Evolutionary conservation across 2,329 filamentous ascomycete species (phyloP), one percentile per base, ranked within the genome.

Genomic region (Alternaria novae-zelandiae): DNA sequence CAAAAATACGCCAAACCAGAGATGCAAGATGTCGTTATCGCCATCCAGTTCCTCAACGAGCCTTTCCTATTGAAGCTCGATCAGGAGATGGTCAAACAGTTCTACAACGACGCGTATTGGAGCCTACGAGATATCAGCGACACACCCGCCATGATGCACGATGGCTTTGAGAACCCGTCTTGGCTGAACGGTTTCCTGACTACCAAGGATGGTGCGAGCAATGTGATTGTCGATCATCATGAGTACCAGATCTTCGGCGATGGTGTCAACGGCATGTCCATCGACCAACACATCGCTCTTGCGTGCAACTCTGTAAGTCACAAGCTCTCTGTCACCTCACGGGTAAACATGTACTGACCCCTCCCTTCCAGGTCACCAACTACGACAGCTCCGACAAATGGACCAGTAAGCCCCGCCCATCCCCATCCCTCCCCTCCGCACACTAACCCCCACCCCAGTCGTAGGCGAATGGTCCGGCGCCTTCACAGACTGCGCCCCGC

Each of bases 381-480:
- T 88, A 87, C 59, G 74, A 79, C 6, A 80, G 81, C 41, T 81
- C 82, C 3, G 88, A 91, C 77, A 90, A 91, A 75, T 89, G 86
- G 84, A 86, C 86, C 15, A 81, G 63, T 68, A 55, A 49, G 66
- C 49, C 43, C 20, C 12, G 1, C 15, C 32, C 32, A 30, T 4
- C 2, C n/a, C n/a, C n/a, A 5, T 15, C 15, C 32, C 2, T 36
- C 15, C 15, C 32, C 4, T 36, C 32, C 32, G 0, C 8, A 36
- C 32, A 56, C 61, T 61, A 46, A 66, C 44, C 10, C 32, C 32
- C 25, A 25, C 17, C 11, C 41, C n/a, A 68, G 66, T 91, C 46
- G 84, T 90, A 4, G 89, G 89, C 54, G 90, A 91, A 78, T 91
- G 89, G 89, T 87, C 85, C 0, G 89, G 83, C 17, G 89, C 89